Evolutionary conservation across 202 grass and related monocot species (phyloP).

Genomic region (Setaria viridis): DNA sequence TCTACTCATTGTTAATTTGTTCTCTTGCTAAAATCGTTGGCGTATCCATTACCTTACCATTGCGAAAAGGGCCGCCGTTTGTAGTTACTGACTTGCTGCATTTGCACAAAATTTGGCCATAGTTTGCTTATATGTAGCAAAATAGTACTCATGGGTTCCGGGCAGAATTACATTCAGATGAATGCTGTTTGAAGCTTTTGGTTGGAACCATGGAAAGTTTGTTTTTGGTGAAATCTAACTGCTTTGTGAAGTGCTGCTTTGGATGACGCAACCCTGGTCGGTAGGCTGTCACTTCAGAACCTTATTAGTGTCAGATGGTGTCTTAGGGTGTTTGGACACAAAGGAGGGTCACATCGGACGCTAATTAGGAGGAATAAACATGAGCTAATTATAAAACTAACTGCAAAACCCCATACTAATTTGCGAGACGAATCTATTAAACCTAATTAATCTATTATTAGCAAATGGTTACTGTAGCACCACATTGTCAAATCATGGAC

Average conservation of each 20-base stretch:
- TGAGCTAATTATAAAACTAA: no score
- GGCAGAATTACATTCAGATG: background rate
- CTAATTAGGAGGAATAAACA: no score
- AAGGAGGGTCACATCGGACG: no score
- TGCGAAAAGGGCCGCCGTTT: background rate
- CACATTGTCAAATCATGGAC: no score
- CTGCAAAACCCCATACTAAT: no score
- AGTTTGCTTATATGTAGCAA: background rate
- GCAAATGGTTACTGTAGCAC: no score
- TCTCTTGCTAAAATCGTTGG: background rate
- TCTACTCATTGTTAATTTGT: background rate
- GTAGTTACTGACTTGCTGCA: background rate
- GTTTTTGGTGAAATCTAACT: background rate
- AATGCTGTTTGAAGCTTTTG: background rate
- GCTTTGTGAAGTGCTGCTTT: background rate
- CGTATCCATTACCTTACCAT: background rate
- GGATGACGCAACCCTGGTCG: background rate
- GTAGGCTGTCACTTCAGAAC: background rate
- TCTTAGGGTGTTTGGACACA: background rate
- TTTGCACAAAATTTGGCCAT: background rate
- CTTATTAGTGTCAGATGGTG: background rate
- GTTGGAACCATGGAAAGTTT: background rate
- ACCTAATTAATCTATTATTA: no score
- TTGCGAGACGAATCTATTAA: no score
- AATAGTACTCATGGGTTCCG: background rate